Evolutionary conservation across 2,329 filamentous ascomycete species (phyloP).

Genomic region (Lasiodiplodia sp.): DNA sequence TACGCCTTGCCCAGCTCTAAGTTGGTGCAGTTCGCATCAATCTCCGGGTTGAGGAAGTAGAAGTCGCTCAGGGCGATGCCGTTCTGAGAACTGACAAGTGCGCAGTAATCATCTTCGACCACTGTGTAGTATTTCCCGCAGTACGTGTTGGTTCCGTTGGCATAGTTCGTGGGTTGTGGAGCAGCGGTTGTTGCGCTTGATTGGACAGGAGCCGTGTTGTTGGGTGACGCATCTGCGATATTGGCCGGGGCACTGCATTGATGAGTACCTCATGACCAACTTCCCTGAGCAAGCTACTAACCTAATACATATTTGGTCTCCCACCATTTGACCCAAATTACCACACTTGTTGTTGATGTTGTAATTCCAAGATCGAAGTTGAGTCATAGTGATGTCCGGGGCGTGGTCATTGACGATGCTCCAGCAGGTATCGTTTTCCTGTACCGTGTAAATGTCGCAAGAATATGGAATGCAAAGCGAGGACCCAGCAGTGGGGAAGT

Average conservation of each 20-base stretch:
- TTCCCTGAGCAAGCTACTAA: not conserved
- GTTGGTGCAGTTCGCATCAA: no score
- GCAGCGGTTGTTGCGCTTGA: constrained; percentile 1
- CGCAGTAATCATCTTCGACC: not conserved
- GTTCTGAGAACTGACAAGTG: no score
- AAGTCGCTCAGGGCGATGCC: no score
- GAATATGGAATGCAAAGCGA: not conserved
- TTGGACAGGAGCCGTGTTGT: not conserved
- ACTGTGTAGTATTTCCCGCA: not conserved
- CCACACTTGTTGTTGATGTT: constrained; percentile 1
- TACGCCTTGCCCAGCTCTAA: no score
- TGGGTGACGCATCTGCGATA: not conserved
- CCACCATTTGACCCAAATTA: not conserved
- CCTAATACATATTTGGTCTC: constrained; percentile 1
- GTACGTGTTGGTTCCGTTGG: not conserved
- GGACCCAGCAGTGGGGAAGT: not conserved
- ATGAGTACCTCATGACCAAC: not conserved
- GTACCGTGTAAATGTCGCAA: constrained; percentile 1
- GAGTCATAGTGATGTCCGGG: not conserved
- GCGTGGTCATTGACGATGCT: not conserved
- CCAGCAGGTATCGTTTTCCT: not conserved
- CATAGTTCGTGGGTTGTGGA: not conserved
- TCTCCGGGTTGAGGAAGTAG: no score
- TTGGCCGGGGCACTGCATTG: not conserved
- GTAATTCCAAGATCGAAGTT: constrained; percentile 3